A percentile compares a stretch with the other conserved stretches of the same genome.
Evolutionary conservation across 371 early-diverging fungal species (phyloP).

Genomic region (Funneliformis caledonium): DNA sequence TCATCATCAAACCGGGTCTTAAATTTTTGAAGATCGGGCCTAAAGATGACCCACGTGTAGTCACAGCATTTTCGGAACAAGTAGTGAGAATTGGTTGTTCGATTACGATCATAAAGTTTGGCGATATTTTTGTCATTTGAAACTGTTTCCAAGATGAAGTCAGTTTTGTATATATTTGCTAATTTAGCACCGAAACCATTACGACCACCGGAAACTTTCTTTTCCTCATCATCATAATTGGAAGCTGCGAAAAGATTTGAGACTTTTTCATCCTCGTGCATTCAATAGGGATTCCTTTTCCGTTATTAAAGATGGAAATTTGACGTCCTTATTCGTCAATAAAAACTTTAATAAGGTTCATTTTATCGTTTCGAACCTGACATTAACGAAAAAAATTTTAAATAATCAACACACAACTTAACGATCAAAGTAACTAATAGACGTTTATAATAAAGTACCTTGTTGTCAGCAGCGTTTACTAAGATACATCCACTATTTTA

Average conservation of each 20-base stretch:
- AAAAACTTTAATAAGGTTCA: slow-evolving; percentile 92
- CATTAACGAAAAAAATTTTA: too few relatives aligned
- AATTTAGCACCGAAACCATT: slow-evolving; percentile 99
- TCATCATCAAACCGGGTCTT: slow-evolving; percentile 49
- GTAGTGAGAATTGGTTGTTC: slow-evolving; percentile 72
- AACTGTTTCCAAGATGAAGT: slow-evolving; percentile 97
- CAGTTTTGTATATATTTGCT: slow-evolving; percentile 98
- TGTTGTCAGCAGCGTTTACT: slow-evolving; percentile 97
- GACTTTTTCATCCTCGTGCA: slow-evolving; percentile 93
- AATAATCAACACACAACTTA: too few relatives aligned
- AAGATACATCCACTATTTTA: slow-evolving; percentile 99
- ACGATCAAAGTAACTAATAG: too few relatives aligned
- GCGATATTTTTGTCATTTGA: slow-evolving; percentile 73
- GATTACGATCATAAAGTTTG: slow-evolving; percentile 88
- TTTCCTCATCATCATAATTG: slow-evolving; percentile 98
- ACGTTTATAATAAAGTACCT: slow-evolving; percentile 37
- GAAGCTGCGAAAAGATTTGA: slow-evolving; percentile 98
- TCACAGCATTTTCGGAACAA: too few relatives aligned
- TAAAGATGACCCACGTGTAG: too few relatives aligned
- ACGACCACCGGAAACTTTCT: slow-evolving; percentile 99
- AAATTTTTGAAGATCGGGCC: too few relatives aligned
- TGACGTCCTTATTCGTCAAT: slow-evolving; percentile 83
- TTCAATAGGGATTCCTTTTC: slow-evolving; percentile 97
- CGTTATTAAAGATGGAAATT: slow-evolving; percentile 97
- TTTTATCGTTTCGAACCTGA: slow-evolving; percentile 86